A percentile compares a stretch with the other conserved stretches of the same genome.
Evolutionary conservation across 805 yeast species (phyloP).

Genomic region (Cyberlindnera xishuangbannaensis): DNA sequence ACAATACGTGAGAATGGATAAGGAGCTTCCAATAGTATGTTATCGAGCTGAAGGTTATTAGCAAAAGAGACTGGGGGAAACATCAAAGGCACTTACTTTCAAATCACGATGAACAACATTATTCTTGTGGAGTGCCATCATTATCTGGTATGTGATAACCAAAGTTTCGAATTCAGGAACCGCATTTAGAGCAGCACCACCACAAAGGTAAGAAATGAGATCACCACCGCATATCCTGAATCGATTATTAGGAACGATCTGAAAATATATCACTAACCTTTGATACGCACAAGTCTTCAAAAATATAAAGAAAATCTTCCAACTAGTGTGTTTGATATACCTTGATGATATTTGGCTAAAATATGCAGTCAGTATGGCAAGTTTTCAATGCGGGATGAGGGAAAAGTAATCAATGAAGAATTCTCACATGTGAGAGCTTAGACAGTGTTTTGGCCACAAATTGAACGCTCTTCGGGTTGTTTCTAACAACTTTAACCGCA

Average conservation of each 20-base stretch:
- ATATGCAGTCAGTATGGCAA: too few species aligned
- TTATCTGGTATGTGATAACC: conserved; percentile 48
- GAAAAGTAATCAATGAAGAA: too few species aligned
- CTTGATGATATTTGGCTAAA: conserved; percentile 45
- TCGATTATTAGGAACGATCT: neutral
- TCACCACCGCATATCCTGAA: conserved; percentile 48
- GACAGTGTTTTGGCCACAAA: conserved; percentile 40
- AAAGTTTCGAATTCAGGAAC: conserved; percentile 51
- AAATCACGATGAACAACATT: conserved; percentile 84
- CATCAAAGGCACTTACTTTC: too few species aligned
- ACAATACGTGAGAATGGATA: conserved; percentile 47
- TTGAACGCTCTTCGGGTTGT: conserved; percentile 25
- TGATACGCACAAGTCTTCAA: conserved; percentile 35
- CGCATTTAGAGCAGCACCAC: conserved; percentile 33
- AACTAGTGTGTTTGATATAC: conserved; percentile 32
- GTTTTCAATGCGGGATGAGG: too few species aligned
- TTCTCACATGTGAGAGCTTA: conserved; percentile 36
- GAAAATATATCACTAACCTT: neutral
- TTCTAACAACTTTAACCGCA: conserved; percentile 45
- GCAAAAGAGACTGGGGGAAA: too few species aligned
- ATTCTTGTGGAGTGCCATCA: conserved; percentile 55
- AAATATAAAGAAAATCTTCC: conserved; percentile 33
- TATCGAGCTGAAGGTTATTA: too few species aligned
- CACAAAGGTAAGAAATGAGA: conserved; percentile 46
- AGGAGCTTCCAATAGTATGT: conserved; percentile 51